phyloP scores from a whole-genome alignment of 257 asterid genomes.

The Coffea eugenioides region DNA sequence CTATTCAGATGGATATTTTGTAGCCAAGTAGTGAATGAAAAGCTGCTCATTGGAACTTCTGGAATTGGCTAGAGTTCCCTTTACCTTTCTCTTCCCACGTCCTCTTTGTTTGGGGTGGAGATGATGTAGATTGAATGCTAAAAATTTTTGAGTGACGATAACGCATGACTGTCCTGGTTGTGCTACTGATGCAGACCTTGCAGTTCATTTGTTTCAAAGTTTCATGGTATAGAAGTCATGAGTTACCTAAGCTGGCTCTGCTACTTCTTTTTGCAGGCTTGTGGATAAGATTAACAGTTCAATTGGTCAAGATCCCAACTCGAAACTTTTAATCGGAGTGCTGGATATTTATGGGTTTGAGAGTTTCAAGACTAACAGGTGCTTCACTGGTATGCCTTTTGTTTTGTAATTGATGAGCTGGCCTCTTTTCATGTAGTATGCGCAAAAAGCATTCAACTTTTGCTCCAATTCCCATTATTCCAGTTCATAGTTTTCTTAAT shows the following conservation, averaged over 20 bases:
- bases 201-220: conserved; percentile 1
- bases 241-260: conserved; percentile 5
- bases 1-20: background rate
- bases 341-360: conserved; percentile 59
- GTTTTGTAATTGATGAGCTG: conserved; percentile 20
- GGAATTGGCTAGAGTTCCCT: background rate
- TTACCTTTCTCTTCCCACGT: background rate
- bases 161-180: background rate
- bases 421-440: conserved; percentile 6
- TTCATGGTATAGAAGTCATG: background rate
- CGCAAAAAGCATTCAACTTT: background rate
- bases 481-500: background rate
- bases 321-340: conserved; percentile 50
- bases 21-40: conserved; percentile 1
- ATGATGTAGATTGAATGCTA: background rate
- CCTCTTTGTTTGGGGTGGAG: background rate
- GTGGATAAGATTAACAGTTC: conserved; percentile 48
- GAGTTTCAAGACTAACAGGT: conserved; percentile 68
- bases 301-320: conserved; percentile 50
- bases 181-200: background rate
- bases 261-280: conserved; percentile 37
- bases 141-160: background rate
- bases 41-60: conserved; percentile 2
- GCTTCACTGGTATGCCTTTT: conserved; percentile 44
- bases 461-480: background rate